These are phyloP conservation scores for Perkinsela sp. DNA, from an alignment of 208 protist species.

Conservation along the genomic window DNA sequence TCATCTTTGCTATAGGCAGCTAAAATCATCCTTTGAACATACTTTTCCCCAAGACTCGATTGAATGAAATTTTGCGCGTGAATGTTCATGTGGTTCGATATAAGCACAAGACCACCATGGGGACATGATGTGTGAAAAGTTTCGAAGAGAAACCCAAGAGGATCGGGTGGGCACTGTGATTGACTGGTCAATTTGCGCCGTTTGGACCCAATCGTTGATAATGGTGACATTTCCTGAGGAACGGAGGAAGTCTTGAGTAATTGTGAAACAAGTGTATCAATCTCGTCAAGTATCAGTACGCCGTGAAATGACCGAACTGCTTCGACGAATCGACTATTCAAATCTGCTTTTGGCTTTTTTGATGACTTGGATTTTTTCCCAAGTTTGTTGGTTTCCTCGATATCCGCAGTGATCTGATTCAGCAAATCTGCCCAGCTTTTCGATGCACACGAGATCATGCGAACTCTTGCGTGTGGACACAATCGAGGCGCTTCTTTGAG, in stretches of 20 bases:
- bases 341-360: not conserved
- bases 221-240: not conserved
- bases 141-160: not conserved
- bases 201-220: not conserved
- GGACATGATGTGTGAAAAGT: not conserved
- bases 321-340: not conserved
- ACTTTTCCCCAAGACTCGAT: not conserved
- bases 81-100: not conserved
- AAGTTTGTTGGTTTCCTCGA: not conserved
- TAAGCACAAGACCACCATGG: not conserved
- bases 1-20: not conserved
- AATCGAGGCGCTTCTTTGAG: not conserved
- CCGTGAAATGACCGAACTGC: not conserved
- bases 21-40: no score
- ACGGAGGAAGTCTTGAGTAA: not conserved
- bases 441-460: not conserved
- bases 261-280: not conserved
- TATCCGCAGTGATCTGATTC: not conserved
- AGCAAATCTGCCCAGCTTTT: not conserved
- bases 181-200: not conserved
- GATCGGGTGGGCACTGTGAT: not conserved
- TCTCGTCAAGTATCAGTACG: not conserved
- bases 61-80: not conserved
- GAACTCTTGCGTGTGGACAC: not conserved
- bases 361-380: not conserved